phyloP scores from a whole-genome alignment of 1,284 basidiomycete species.

The Tilletiaria anomala region DNA sequence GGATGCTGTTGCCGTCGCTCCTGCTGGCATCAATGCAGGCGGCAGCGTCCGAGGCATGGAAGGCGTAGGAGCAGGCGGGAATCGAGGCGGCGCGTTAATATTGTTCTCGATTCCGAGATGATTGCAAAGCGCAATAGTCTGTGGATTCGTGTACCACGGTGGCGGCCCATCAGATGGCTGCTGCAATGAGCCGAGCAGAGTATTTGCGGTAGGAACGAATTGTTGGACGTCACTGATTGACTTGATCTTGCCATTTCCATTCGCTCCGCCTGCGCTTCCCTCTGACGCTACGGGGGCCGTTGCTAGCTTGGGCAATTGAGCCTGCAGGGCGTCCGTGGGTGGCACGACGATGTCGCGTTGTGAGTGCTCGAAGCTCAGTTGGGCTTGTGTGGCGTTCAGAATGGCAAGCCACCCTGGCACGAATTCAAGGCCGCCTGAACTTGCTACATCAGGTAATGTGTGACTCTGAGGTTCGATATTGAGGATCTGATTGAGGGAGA shows the following conservation, averaged over 20 bases:
- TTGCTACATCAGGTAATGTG: not conserved
- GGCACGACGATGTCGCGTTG: no score
- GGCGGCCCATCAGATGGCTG: conserved; percentile 42
- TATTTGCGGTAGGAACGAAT: conserved; percentile 20
- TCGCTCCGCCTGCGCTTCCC: conserved; percentile 37
- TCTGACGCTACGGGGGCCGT: conserved; percentile 19
- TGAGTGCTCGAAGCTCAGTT: not conserved
- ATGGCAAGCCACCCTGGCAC: not conserved
- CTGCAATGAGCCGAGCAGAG: not conserved
- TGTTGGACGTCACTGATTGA: conserved; percentile 16
- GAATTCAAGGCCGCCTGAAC: not conserved
- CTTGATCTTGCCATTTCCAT: conserved; percentile 5
- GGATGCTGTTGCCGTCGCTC: no score
- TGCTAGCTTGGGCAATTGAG: not conserved
- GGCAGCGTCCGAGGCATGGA: no score
- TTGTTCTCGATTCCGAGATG: conserved; percentile 68
- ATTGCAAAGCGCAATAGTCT: conserved; percentile 70
- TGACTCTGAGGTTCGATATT: not conserved
- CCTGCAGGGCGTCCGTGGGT: no score
- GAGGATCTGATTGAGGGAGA: not conserved
- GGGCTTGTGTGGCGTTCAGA: not conserved
- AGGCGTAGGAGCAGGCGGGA: not conserved
- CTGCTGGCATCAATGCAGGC: no score
- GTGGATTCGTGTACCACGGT: conserved; percentile 70
- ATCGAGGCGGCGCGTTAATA: conserved; percentile 48